These are phyloP conservation scores for Aspergillus vadensis DNA, from an alignment of 2,329 filamentous ascomycete species.

Conservation along the genomic window DNA sequence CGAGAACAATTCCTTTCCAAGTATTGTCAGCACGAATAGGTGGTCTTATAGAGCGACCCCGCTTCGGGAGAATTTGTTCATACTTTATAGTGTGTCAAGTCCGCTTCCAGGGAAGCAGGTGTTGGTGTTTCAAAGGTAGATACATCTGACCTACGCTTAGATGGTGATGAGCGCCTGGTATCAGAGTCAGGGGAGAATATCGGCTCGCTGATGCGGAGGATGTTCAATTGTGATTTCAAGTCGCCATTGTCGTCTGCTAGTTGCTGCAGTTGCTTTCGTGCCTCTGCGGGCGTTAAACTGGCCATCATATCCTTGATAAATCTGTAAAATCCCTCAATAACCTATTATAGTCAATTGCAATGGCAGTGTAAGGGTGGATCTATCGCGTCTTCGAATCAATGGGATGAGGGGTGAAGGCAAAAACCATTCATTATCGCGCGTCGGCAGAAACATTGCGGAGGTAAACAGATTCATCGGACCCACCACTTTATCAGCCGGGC, in stretches of 20 bases:
- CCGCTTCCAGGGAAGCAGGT: constrained; percentile 76
- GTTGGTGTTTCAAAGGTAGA: constrained; percentile 69
- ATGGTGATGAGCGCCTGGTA: constrained; percentile 32
- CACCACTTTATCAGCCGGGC: constrained; percentile 3
- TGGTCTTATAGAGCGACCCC: background rate
- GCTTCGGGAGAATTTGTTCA: background rate
- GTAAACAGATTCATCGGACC: background rate
- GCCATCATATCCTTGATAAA: constrained; percentile 21
- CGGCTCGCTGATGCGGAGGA: constrained; percentile 75
- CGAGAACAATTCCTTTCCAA: constrained; percentile 74
- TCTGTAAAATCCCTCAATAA: too few species aligned
- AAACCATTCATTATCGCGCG: constrained; percentile 6
- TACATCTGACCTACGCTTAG: constrained; percentile 69
- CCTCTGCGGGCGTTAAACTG: constrained; percentile 23
- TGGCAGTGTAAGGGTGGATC: background rate
- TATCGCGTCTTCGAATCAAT: background rate
- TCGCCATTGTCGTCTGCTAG: constrained; percentile 51
- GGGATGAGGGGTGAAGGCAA: background rate
- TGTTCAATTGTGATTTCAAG: constrained; percentile 57
- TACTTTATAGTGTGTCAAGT: constrained; percentile 83
- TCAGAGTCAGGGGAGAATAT: constrained; percentile 55
- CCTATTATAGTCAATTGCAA: background rate
- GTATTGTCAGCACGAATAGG: constrained; percentile 5
- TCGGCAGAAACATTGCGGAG: constrained; percentile 3
- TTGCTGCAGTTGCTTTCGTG: constrained; percentile 51